Conservation (phyloP, 495 filamentous ascomycete species). For the Bacidia rubella region DNA sequence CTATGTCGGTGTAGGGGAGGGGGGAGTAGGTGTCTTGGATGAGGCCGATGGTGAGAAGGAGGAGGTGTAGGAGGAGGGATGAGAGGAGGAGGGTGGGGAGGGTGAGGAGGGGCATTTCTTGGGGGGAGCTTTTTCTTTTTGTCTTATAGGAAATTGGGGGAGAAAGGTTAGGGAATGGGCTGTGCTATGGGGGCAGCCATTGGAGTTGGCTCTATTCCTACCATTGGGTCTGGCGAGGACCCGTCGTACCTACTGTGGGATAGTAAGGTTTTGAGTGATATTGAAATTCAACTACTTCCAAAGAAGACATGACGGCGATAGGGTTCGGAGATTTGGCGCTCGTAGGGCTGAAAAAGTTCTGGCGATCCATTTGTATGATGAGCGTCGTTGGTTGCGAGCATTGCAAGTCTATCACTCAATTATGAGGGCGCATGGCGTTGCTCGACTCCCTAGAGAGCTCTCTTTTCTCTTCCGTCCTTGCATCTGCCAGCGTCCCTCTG, state of each 20-base stretch:
- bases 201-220: too few species aligned
- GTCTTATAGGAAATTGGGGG: neutral
- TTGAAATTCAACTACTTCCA: too few species aligned
- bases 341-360: constrained; percentile 14
- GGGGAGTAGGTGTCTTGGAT: constrained; percentile 83
- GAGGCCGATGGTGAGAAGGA: constrained; percentile 71
- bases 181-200: too few species aligned
- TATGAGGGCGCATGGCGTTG: constrained; percentile 23
- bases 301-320: neutral
- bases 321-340: neutral
- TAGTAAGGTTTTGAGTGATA: too few species aligned
- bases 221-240: too few species aligned
- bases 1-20: constrained; percentile 96
- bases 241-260: too few species aligned
- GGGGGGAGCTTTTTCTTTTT: neutral
- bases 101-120: constrained; percentile 27
- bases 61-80: constrained; percentile 52
- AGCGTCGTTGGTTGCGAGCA: neutral
- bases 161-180: too few species aligned
- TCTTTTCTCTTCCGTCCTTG: constrained; percentile 10
- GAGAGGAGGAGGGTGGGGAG: constrained; percentile 48
- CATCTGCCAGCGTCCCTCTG: neutral
- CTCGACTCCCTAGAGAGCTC: constrained; percentile 13
- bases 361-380: neutral
- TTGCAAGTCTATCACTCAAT: neutral